These are phyloP conservation scores for Fomitopsis palustris DNA, from an alignment of 1,284 basidiomycete species.

Conservation along the genomic window DNA sequence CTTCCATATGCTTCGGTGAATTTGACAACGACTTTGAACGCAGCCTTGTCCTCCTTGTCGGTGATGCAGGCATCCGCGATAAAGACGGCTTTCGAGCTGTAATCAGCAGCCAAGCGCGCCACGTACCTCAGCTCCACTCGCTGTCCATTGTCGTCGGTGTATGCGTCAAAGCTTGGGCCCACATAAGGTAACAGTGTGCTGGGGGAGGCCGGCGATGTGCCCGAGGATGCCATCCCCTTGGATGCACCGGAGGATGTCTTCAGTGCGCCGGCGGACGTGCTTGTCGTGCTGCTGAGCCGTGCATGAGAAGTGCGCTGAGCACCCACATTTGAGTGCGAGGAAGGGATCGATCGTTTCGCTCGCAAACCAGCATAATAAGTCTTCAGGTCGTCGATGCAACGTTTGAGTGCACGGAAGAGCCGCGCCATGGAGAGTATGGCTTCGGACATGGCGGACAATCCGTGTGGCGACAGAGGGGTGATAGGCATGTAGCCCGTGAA, in stretches of 20 bases:
- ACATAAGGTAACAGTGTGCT: not conserved
- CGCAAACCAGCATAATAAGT: not conserved
- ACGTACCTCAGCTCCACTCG: not conserved
- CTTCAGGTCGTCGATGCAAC: not conserved
- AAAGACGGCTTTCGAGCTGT: not conserved
- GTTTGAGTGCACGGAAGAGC: not conserved
- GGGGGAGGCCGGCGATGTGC: not conserved
- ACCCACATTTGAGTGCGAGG: not conserved
- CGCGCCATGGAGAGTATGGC: not conserved
- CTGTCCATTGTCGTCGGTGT: not conserved
- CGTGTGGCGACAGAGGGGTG: not conserved
- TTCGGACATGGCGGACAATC: too few relatives aligned
- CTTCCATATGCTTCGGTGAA: constrained; percentile 11
- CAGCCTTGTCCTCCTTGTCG: too few relatives aligned
- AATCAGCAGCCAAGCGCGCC: not conserved
- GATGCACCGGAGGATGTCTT: too few relatives aligned
- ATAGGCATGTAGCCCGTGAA: constrained; percentile 8
- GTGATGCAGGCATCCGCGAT: not conserved
- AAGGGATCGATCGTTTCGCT: not conserved
- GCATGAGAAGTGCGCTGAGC: not conserved
- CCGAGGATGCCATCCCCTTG: too few relatives aligned
- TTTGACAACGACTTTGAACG: constrained; percentile 11
- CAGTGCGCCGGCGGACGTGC: too few relatives aligned
- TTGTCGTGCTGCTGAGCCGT: not conserved
- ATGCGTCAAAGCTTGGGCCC: not conserved